Evolutionary conservation across 805 yeast genomes (phyloP).

Genomic region (Candida insectalens): DNA sequence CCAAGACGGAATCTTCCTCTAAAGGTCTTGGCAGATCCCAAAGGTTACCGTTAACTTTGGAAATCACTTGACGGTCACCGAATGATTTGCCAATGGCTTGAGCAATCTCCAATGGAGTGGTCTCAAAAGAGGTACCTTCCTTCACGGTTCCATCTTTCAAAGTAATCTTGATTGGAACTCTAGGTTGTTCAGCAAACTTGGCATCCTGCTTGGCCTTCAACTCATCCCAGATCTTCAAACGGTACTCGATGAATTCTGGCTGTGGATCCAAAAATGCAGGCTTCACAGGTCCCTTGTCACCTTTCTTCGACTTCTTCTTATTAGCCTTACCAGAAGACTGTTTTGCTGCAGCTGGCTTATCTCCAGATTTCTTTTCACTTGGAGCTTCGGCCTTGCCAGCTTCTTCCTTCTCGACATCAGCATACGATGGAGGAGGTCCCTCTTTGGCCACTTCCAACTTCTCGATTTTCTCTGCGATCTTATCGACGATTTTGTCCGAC

Average conservation of each 20-base stretch:
- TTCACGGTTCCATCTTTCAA: conserved; percentile 78
- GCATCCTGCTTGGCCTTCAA: conserved; percentile 72
- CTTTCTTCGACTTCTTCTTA: conserved; percentile 17
- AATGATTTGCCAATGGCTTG: conserved; percentile 77
- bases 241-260: conserved; percentile 75
- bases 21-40: conserved; percentile 97
- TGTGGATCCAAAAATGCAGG: conserved; percentile 55
- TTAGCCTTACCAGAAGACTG: conserved; percentile 5
- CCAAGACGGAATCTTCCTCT: conserved; percentile 60
- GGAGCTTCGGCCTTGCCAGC: conserved; percentile 1
- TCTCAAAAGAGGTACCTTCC: conserved; percentile 79
- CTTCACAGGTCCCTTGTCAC: conserved; percentile 25
- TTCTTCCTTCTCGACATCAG: neutral
- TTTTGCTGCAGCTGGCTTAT: conserved; percentile 4
- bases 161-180: conserved; percentile 60
- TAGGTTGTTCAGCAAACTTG: conserved; percentile 49
- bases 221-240: conserved; percentile 71
- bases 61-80: conserved; percentile 79
- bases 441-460: conserved; percentile 27
- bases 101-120: conserved; percentile 84
- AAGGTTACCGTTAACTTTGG: conserved; percentile 80
- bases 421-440: neutral
- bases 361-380: conserved; percentile 4
- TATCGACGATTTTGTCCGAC: conserved; percentile 36
- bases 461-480: conserved; percentile 26